phyloP scores from a whole-genome alignment of 2,329 filamentous ascomycete genomes.

The Graphilbum sp. region DNA sequence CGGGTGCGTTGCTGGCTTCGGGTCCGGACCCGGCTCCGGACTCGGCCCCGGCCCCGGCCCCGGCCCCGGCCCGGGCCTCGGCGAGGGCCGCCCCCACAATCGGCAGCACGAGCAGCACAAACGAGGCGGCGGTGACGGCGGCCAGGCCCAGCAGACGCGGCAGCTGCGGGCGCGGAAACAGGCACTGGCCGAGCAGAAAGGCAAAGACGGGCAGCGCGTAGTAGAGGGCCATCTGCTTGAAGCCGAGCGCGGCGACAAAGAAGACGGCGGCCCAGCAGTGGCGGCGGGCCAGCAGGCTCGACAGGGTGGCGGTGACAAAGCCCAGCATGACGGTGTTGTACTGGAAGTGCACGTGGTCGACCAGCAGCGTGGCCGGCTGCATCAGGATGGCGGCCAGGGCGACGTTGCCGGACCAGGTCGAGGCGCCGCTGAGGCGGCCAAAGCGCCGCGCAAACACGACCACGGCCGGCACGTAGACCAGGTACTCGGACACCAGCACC shows the following conservation, averaged over 20 bases:
- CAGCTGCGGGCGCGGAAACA: conserved; percentile 56
- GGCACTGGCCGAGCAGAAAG: conserved; percentile 72
- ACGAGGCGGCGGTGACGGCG: conserved; percentile 54
- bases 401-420: conserved; percentile 67
- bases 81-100: conserved; percentile 20
- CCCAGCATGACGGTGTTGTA: conserved; percentile 99
- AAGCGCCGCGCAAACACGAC: conserved; percentile 76
- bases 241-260: conserved; percentile 85
- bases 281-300: conserved; percentile 71
- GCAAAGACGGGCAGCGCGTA: conserved; percentile 89
- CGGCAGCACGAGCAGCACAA: conserved; percentile 59
- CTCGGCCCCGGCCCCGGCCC: conserved; percentile 45
- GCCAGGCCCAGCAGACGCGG: conserved; percentile 59
- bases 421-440: conserved; percentile 58
- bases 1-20: no score
- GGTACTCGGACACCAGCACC: conserved; percentile 78
- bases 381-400: conserved; percentile 81
- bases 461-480: conserved; percentile 72
- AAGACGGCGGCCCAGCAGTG: conserved; percentile 82
- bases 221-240: conserved; percentile 99
- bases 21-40: no score
- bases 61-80: conserved; percentile 13
- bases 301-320: conserved; percentile 70
- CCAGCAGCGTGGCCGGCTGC: conserved; percentile 78
- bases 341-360: conserved; percentile 93